Conservation (phyloP, 768 basidiomycete genomes). For the Amanita rimosa region DNA sequence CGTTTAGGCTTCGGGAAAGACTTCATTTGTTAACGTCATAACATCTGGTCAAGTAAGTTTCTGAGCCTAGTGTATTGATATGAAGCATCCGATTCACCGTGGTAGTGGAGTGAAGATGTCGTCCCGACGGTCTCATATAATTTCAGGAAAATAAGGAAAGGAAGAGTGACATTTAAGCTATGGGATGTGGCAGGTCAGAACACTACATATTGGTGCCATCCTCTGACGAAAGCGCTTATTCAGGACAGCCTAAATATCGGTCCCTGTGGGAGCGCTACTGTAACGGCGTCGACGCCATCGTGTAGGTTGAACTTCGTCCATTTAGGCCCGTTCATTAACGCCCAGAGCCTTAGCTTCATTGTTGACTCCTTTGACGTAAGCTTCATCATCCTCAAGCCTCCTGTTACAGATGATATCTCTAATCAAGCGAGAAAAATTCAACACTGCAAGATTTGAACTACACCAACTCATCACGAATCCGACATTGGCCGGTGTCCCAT, state of each 20-base stretch:
- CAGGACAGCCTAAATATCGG: conserved; percentile 87
- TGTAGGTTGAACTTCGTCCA: conserved; percentile 37
- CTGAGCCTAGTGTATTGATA: neutral
- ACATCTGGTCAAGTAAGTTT: conserved; percentile 64
- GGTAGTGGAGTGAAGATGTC: conserved; percentile 91
- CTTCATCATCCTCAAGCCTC: neutral
- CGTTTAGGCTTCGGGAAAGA: conserved; percentile 83
- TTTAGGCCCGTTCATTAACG: neutral
- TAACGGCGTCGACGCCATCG: conserved; percentile 83
- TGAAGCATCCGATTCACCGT: neutral
- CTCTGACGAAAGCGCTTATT: conserved; percentile 5
- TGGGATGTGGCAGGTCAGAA: conserved; percentile 88
- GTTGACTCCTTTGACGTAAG: conserved; percentile 84
- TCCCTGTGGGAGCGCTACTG: conserved; percentile 97
- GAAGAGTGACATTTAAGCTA: conserved; percentile 84
- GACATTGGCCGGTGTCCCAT: conserved; percentile 57
- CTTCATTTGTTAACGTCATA: conserved; percentile 87
- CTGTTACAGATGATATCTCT: neutral
- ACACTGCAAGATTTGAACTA: conserved; percentile 73
- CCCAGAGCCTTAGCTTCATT: conserved; percentile 52
- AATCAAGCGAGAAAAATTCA: conserved; percentile 65
- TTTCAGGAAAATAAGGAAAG: conserved; percentile 77
- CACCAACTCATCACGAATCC: conserved; percentile 67
- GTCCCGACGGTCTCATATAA: conserved; percentile 94
- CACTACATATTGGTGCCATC: neutral